Evolutionary conservation across 164 flowering plant species (phyloP).

Genomic region (Umbellularia californica): DNA sequence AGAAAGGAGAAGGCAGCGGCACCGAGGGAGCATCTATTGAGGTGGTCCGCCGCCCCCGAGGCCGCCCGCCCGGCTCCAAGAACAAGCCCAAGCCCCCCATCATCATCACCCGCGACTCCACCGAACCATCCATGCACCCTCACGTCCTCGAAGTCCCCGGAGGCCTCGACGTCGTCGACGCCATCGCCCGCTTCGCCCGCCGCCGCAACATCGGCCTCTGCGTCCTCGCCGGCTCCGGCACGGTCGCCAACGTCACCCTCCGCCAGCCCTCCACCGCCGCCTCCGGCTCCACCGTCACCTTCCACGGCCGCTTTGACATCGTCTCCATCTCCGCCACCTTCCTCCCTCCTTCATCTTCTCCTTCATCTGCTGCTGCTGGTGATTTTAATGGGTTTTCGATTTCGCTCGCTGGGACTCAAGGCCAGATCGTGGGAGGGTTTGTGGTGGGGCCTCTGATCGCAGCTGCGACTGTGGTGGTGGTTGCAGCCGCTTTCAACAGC

Average conservation of each 20-base stretch:
- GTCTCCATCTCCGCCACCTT: constrained; percentile 62
- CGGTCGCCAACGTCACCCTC: constrained; percentile 63
- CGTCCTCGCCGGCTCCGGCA: constrained; percentile 54
- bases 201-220: constrained; percentile 49
- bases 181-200: constrained; percentile 41
- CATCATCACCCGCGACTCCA: constrained; percentile 47
- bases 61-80: constrained; percentile 78
- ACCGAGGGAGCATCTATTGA: constrained; percentile 58
- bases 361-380: constrained; percentile 6
- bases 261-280: constrained; percentile 53
- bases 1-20: constrained; percentile 7
- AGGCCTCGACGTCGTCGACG: constrained; percentile 51
- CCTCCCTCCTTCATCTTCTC: constrained; percentile 22
- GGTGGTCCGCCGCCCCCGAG: constrained; percentile 52
- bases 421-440: constrained; percentile 72
- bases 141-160: constrained; percentile 58
- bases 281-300: constrained; percentile 52
- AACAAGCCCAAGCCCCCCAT: constrained; percentile 73
- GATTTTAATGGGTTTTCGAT: constrained; percentile 33
- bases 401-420: constrained; percentile 66
- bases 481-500: constrained; percentile 49
- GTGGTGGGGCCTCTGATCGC: constrained; percentile 54
- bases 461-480: constrained; percentile 44
- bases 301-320: constrained; percentile 72
- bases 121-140: constrained; percentile 58